These are phyloP conservation scores for Dothistroma septosporum DNA, from an alignment of 2,329 filamentous ascomycete genomes.

Conservation along the genomic window DNA sequence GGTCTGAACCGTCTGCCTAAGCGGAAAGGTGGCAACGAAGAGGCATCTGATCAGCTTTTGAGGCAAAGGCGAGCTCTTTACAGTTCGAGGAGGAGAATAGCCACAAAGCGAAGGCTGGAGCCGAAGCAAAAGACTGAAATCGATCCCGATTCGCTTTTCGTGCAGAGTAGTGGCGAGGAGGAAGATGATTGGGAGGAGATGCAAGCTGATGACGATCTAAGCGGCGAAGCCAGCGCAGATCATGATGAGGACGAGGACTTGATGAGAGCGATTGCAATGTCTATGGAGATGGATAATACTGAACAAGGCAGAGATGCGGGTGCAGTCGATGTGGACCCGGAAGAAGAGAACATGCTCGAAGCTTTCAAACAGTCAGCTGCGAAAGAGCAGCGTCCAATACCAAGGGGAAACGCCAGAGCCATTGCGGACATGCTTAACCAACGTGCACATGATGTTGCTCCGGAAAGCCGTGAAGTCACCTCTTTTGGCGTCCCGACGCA, in stretches of 20 bases:
- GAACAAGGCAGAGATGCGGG: conserved; percentile 25
- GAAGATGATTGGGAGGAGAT: conserved; percentile 41
- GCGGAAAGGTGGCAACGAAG: conserved; percentile 33
- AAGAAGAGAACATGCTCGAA: conserved; percentile 43
- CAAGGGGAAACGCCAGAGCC: conserved; percentile 49
- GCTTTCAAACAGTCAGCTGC: conserved; percentile 45
- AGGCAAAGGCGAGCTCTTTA: conserved; percentile 48
- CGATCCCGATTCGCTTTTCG: conserved; percentile 54
- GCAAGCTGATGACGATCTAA: conserved; percentile 47
- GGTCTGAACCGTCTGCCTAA: conserved; percentile 81
- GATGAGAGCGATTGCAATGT: conserved; percentile 77
- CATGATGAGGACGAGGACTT: conserved; percentile 65
- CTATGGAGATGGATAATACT: conserved; percentile 58
- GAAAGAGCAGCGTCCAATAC: conserved; percentile 42
- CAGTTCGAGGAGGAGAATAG: conserved; percentile 38
- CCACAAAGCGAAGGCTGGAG: conserved; percentile 15
- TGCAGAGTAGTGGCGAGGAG: conserved; percentile 41
- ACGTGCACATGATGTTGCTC: conserved; percentile 59
- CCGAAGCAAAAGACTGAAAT: conserved; percentile 16
- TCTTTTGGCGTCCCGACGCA: conserved; percentile 32
- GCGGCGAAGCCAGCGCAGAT: conserved; percentile 54
- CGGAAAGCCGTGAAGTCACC: conserved; percentile 38
- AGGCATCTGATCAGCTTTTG: conserved; percentile 32
- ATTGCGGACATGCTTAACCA: conserved; percentile 74
- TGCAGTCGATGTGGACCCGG: conserved; percentile 8